Base-by-base conservation (phyloP, 148 eudicot genomes). In the Chenopodium album region DNA sequence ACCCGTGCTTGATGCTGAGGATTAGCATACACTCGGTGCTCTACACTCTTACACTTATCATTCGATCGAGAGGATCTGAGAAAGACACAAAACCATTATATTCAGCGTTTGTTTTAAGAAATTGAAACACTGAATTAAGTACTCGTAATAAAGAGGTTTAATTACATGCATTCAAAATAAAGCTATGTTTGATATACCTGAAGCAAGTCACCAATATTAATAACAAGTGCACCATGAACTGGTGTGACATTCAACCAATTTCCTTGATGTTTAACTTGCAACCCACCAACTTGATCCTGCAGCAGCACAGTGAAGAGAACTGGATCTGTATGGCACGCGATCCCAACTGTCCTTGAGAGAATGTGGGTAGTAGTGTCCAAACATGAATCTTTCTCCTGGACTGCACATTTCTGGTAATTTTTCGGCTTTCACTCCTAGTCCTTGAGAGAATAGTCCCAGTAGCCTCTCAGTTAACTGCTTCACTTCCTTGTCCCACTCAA, bases 11-110 rank as follows among this genome's bases (percentile, higher is more conserved):
- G 84, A 0, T 62, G 80, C 84, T 52, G 59, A 0, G 86, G 86
- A 78, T 90, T 92, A 16, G 92, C 95, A 66, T 89, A 77, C 41
- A 92, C 93, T 11, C 92, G 85, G 75, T 92, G 95, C 78, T 89
- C 93, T 41, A 82, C 95, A 23, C 95, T 92, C 81, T 54, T 90
- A 88, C 88, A 92, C 62, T 83, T 88, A 12, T 87, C 90, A 75
- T 92, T 23, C 23, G 23, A 23, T 92, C 0, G 95, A 92, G 22
- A 90, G 74, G 46, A 90, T 90, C 93, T 92, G 84, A 28, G 9
- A 14, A 56, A 22, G 56, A 71, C 64, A 69, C 31, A 23, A 23
- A 23, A 23, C 23, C 23, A 23, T 23, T 23, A 23, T 23, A 23
- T 23, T 23, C 23, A 23, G 23, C 23, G 23, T 23, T 23, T 23